These are phyloP conservation scores for Xylaria sp. DNA, from an alignment of 2,329 filamentous ascomycete genomes.

Conservation along the genomic window DNA sequence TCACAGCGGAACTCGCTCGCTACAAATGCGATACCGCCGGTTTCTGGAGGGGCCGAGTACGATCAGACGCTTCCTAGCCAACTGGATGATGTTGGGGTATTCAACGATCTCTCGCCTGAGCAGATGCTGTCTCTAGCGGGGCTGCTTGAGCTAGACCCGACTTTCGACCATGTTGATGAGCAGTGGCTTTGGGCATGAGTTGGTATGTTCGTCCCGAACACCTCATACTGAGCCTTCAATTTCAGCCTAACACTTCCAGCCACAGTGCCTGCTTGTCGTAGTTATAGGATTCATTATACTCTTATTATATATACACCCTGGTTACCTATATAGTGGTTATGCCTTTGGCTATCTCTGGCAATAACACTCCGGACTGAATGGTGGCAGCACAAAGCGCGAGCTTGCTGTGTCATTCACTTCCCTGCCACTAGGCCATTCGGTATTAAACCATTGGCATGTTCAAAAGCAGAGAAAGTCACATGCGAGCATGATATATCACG, in stretches of 20 bases:
- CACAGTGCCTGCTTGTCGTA: no score
- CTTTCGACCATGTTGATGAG: slow-evolving; percentile 8
- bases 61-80: neutral
- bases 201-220: neutral
- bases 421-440: neutral
- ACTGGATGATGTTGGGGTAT: neutral
- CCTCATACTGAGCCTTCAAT: neutral
- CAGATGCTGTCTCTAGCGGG: slow-evolving; percentile 16
- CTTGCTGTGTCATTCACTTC: neutral
- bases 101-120: slow-evolving; percentile 7
- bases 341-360: no score
- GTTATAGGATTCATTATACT: no score
- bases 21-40: neutral
- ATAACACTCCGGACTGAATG: no score
- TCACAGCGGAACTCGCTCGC: neutral
- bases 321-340: no score
- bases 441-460: neutral
- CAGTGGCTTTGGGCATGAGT: slow-evolving; percentile 8
- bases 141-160: slow-evolving; percentile 1
- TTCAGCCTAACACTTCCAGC: no score
- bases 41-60: neutral
- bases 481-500: neutral
- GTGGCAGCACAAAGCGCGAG: neutral
- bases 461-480: slow-evolving; percentile 3
- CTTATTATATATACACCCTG: no score